phyloP scores from a whole-genome alignment of 2,329 filamentous ascomycete species.

The Penicillium sp. region DNA sequence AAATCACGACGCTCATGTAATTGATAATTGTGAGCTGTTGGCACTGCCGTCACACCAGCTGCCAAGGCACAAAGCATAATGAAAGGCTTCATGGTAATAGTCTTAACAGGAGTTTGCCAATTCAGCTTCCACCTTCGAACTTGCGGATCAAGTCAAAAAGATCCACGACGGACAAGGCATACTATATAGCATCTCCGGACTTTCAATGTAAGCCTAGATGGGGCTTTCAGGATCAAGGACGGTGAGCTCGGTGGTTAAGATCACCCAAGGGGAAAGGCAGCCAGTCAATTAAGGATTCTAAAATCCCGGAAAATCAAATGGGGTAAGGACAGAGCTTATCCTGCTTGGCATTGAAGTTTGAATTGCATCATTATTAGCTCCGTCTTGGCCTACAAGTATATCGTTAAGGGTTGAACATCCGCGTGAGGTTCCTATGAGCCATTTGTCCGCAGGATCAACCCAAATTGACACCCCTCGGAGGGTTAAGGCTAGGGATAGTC shows the following conservation, averaged over 20 bases:
- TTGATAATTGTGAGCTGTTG: conserved; percentile 23
- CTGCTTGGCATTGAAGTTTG: neutral
- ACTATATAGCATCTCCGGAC: neutral
- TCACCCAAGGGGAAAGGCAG: conserved; percentile 5
- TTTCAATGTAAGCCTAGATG: conserved; percentile 7
- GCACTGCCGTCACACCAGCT: conserved; percentile 21
- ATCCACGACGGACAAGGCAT: neutral
- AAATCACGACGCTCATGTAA: conserved; percentile 34
- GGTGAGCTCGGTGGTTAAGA: conserved; percentile 1
- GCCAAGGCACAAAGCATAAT: conserved; percentile 23
- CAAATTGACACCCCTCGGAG: neutral
- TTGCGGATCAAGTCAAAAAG: neutral
- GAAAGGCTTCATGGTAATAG: conserved; percentile 24
- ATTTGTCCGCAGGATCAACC: neutral
- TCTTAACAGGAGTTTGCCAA: neutral
- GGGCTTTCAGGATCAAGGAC: neutral
- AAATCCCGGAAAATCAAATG: conserved; percentile 5
- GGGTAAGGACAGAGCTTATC: conserved; percentile 1
- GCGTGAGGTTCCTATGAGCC: neutral
- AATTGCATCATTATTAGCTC: neutral
- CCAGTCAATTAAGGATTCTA: conserved; percentile 16
- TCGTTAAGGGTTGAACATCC: neutral
- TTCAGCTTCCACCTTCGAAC: neutral
- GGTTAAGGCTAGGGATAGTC: neutral
- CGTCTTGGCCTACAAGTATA: neutral